Evolutionary conservation across 192 early-diverging fungal species (phyloP).

Genomic region (Backusella sp.): DNA sequence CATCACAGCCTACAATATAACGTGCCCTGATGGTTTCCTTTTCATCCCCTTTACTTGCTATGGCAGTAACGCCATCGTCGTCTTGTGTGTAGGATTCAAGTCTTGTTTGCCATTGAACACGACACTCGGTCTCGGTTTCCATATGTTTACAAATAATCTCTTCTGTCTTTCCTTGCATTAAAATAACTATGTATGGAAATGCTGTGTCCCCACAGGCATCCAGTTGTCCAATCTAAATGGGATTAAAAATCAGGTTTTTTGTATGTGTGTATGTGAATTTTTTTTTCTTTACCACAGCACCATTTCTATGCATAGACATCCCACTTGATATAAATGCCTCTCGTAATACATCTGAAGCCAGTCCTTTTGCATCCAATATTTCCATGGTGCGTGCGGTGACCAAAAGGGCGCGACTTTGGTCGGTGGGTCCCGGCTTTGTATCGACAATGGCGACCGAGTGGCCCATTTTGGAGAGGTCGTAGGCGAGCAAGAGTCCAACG

Average conservation of each 20-base stretch:
- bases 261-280: too few relatives aligned
- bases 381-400: constrained; percentile 19
- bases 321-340: not conserved
- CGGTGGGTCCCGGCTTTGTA: not conserved
- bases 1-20: constrained; percentile 37
- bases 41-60: not conserved
- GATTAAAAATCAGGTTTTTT: not conserved
- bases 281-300: not conserved
- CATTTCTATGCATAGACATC: not conserved
- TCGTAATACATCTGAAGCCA: not conserved
- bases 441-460: constrained; percentile 17
- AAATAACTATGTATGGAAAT: constrained; percentile 13
- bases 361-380: not conserved
- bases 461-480: constrained; percentile 13
- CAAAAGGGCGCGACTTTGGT: constrained; percentile 17
- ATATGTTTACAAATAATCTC: not conserved
- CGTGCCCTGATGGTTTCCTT: not conserved
- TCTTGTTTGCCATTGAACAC: constrained; percentile 6
- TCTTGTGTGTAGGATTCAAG: constrained; percentile 21
- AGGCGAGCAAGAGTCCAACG: constrained; percentile 17
- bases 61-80: constrained; percentile 8
- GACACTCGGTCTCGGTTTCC: not conserved
- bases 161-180: constrained; percentile 22
- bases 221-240: not conserved
- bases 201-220: constrained; percentile 11